These are phyloP conservation scores for Terfezia claveryi DNA, from an alignment of 495 filamentous ascomycete genomes.

Conservation along the genomic window DNA sequence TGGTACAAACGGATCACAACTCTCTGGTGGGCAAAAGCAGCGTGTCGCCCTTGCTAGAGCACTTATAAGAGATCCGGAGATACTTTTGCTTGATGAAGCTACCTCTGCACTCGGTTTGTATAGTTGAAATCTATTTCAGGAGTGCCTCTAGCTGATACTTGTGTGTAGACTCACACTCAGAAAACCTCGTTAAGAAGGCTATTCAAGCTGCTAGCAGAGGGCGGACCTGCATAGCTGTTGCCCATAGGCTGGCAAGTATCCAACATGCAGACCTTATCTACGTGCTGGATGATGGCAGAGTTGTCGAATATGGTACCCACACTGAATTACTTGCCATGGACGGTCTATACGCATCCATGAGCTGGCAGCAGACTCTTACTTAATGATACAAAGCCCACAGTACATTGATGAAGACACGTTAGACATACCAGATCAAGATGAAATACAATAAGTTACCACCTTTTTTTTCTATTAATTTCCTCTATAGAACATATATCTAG, in stretches of 20 bases:
- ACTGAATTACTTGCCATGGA: constrained; percentile 7
- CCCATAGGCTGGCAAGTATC: constrained; percentile 13
- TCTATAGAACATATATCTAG: no score
- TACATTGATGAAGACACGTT: no score
- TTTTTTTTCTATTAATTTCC: no score
- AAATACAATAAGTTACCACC: no score
- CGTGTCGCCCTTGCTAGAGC: constrained; percentile 41
- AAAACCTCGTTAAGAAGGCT: constrained; percentile 14
- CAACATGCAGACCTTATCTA: constrained; percentile 14
- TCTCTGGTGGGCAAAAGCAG: constrained; percentile 44
- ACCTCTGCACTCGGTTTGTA: constrained; percentile 37
- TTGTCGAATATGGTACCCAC: constrained; percentile 11
- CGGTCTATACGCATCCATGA: constrained; percentile 12
- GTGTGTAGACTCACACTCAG: constrained; percentile 8
- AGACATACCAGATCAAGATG: no score
- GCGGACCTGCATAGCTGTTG: constrained; percentile 14
- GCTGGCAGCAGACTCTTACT: constrained; percentile 4
- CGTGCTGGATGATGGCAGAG: constrained; percentile 11
- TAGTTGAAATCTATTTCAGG: no score
- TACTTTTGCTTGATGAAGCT: constrained; percentile 60
- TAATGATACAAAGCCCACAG: neutral
- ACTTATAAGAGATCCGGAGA: constrained; percentile 40
- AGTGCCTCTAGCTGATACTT: neutral
- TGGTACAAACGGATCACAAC: constrained; percentile 33
- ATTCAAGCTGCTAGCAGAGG: constrained; percentile 10